Base-by-base conservation (phyloP, 768 basidiomycete species). In the Pleurotus tuoliensis region DNA sequence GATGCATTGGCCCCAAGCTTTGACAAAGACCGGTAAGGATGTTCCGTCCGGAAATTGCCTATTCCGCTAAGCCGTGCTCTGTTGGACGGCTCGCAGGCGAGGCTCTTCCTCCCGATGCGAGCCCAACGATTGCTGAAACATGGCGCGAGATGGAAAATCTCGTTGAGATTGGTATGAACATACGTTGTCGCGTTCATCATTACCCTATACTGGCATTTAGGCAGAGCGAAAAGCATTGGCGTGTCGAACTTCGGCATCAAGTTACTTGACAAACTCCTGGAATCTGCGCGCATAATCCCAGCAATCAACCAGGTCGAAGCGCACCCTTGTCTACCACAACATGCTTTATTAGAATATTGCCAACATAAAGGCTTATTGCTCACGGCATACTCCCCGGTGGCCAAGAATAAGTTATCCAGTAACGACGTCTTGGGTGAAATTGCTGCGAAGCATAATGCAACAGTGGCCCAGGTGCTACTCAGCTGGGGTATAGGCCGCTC, bases 261-360 rank as follows among this genome's bases (percentile, higher is more conserved):
- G 24, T 73, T 83, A 61, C 68, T 91, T 55, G 67, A 85, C 62
- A 68, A 72, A 16, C 67, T 90, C 9, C 57, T 86, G 53, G 76
- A 78, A 41, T 67, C 59, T 5, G 82, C 81, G 3, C 76, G 73
- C 27, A 69, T 87, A 55, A 71, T 73, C 18, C 88, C 88, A 2
- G 82, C 83, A 3, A 83, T 87, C 27, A 90, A 91, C 64, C 89
- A 90, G 76, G 87, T 82, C 45, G 79, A 80, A 62, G 59, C 75
- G 4, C 78, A 81, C 58, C 79, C 76, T 3, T 76, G 70, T 61
- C 71, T 78, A 41, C 76, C 78, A 0, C 75, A 80, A 59, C 67
- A 74, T 46, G 71, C 73, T 5, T 66, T 82, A 6, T 56, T 74
- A 44, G 58, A 65, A 27, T 82, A 72, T 64, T 82, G 81, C 64